phyloP scores from a whole-genome alignment of 306 rosid genomes.

The Carpinus fangiana region DNA sequence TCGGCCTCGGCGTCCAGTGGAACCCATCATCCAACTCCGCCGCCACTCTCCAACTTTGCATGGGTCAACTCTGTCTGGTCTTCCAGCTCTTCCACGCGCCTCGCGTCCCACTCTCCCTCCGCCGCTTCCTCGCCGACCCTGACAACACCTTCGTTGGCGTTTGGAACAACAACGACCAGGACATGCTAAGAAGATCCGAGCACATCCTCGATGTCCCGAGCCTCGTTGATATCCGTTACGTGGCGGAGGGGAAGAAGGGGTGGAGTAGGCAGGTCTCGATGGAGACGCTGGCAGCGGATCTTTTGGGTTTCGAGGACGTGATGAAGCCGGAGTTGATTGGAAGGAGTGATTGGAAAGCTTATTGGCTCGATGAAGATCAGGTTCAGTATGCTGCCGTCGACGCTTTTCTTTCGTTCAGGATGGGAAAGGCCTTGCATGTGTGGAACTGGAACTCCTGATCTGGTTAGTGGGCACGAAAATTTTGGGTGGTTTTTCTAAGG shows the following conservation, averaged over 20 bases:
- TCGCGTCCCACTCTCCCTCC: slow-evolving; percentile 8
- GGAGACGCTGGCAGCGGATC: slow-evolving; percentile 5
- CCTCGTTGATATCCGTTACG: slow-evolving; percentile 3
- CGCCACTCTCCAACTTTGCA: slow-evolving; percentile 41
- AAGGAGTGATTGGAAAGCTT: slow-evolving; percentile 26
- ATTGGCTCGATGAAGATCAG: slow-evolving; percentile 24
- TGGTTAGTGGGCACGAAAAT: not conserved
- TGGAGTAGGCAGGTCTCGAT: slow-evolving; percentile 1
- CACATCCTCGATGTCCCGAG: not conserved
- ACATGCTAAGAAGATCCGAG: not conserved
- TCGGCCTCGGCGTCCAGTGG: slow-evolving; percentile 62
- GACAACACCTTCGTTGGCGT: slow-evolving; percentile 39
- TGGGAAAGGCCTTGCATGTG: slow-evolving; percentile 20
- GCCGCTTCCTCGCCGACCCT: slow-evolving; percentile 20
- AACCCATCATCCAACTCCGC: slow-evolving; percentile 29
- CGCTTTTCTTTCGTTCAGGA: slow-evolving; percentile 39
- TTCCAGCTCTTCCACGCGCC: slow-evolving; percentile 27
- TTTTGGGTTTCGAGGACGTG: slow-evolving; percentile 20
- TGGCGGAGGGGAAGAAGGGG: not conserved
- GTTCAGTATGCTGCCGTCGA: slow-evolving; percentile 38
- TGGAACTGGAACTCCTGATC: not conserved
- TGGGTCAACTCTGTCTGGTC: slow-evolving; percentile 43
- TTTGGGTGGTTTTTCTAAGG: too few relatives aligned
- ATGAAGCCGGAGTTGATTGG: slow-evolving; percentile 11
- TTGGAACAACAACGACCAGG: slow-evolving; percentile 14